Conservation (phyloP, 2,329 filamentous ascomycete species). For the Claviceps paspali region DNA sequence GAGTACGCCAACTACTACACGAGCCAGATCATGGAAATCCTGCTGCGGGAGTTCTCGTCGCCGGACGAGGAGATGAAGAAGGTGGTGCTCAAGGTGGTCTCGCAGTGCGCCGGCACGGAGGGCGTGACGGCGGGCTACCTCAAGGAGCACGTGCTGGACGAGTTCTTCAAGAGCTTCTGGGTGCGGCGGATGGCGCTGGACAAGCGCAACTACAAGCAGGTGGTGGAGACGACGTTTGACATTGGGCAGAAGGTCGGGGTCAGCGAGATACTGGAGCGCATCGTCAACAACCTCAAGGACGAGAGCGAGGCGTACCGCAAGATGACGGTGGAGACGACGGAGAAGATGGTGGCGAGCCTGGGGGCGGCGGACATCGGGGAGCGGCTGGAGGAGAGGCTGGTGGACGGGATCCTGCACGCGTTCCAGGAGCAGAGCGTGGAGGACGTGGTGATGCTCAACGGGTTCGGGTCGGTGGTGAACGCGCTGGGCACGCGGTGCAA, state of each 20-base stretch:
- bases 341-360: constrained; percentile 86
- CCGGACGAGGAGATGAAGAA: constrained; percentile 99
- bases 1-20: constrained; percentile 99
- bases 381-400: constrained; percentile 78
- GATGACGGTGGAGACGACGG: constrained; percentile 97
- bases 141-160: constrained; percentile 85
- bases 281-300: constrained; percentile 92
- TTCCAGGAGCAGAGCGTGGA: constrained; percentile 98
- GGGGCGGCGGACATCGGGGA: constrained; percentile 90
- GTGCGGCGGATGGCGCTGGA: constrained; percentile 92
- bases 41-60: constrained; percentile 88
- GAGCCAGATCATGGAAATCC: constrained; percentile 95
- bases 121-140: constrained; percentile 90
- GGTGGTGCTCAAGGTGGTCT: constrained; percentile 93
- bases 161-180: constrained; percentile 99
- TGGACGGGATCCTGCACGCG: constrained; percentile 87
- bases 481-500: constrained; percentile 87
- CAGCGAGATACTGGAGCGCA: constrained; percentile 81
- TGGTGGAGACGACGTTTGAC: constrained; percentile 95
- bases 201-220: constrained; percentile 93
- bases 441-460: constrained; percentile 90
- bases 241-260: constrained; percentile 96
- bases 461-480: constrained; percentile 95
- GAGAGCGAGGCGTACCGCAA: constrained; percentile 96
- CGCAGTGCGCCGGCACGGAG: constrained; percentile 85